Percentiles rank a stretch among this genome's conserved stretches.
Conservation (phyloP, 768 basidiomycete species). For the Hericium coralloides region DNA sequence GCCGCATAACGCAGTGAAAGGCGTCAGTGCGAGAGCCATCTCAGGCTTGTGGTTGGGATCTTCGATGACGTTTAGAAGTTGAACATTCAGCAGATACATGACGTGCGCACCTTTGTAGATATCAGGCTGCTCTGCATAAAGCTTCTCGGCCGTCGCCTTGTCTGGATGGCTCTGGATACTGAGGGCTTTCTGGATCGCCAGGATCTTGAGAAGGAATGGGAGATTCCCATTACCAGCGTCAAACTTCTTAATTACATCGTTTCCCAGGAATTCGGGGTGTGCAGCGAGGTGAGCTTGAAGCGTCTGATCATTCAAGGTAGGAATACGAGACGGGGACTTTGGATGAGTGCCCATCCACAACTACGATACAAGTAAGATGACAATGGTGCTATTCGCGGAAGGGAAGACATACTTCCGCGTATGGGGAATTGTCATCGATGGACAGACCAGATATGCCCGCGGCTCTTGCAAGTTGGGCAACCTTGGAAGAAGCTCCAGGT, state of each 20-base stretch:
- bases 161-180: constrained; percentile 92
- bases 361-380: constrained; percentile 29
- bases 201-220: constrained; percentile 88
- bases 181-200: constrained; percentile 82
- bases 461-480: constrained; percentile 72
- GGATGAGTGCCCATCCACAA: constrained; percentile 99
- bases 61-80: constrained; percentile 19
- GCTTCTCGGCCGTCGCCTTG: constrained; percentile 63
- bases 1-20: constrained; percentile 86
- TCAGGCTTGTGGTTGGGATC: constrained; percentile 98
- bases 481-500: constrained; percentile 68
- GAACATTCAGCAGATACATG: not conserved
- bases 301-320: constrained; percentile 28
- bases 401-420: constrained; percentile 72
- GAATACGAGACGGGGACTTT: constrained; percentile 50
- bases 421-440: constrained; percentile 65
- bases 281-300: constrained; percentile 55
- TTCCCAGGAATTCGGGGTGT: constrained; percentile 54
- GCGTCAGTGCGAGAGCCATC: constrained; percentile 94
- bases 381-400: not conserved
- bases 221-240: constrained; percentile 55
- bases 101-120: constrained; percentile 77
- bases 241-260: constrained; percentile 10
- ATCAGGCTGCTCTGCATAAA: constrained; percentile 42
- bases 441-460: constrained; percentile 54